phyloP scores from a whole-genome alignment of 2,329 filamentous ascomycete species.

The Apiospora hydei region DNA sequence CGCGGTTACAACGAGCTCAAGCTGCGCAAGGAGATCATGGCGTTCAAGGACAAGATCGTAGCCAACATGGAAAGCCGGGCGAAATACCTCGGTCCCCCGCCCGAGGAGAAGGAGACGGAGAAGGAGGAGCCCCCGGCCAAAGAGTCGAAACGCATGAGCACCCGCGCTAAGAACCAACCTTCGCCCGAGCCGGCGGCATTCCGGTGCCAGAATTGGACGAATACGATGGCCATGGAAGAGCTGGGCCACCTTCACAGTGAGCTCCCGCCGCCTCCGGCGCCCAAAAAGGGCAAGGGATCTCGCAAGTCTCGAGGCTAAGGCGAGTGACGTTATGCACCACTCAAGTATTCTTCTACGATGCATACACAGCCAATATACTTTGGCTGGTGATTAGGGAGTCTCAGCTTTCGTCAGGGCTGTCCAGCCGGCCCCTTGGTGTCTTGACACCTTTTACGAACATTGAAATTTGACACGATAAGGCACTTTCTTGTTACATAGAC shows the following conservation, averaged over 20 bases:
- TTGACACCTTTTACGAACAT: neutral
- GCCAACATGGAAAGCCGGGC: slow-evolving; percentile 81
- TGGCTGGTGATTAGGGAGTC: neutral
- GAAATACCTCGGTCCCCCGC: slow-evolving; percentile 66
- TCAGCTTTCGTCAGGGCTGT: neutral
- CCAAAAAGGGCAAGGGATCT: slow-evolving; percentile 55
- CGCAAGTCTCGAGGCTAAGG: slow-evolving; percentile 19
- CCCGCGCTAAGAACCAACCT: slow-evolving; percentile 54
- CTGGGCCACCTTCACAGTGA: slow-evolving; percentile 65
- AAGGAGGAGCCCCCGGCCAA: slow-evolving; percentile 45
- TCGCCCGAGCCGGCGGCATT: slow-evolving; percentile 55
- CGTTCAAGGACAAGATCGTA: slow-evolving; percentile 24
- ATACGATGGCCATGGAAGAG: slow-evolving; percentile 64
- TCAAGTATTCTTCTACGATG: neutral
- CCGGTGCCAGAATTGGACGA: slow-evolving; percentile 62
- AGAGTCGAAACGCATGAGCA: slow-evolving; percentile 52
- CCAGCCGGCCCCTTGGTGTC: neutral
- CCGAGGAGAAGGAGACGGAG: slow-evolving; percentile 43
- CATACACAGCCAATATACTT: neutral
- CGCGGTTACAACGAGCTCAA: slow-evolving; percentile 87
- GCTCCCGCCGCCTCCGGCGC: slow-evolving; percentile 59
- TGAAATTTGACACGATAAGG: slow-evolving; percentile 21
- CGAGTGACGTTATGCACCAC: neutral
- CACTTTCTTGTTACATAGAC: neutral
- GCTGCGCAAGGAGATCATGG: slow-evolving; percentile 85